Evolutionary conservation across 768 basidiomycete species (phyloP), one percentile per base, ranked within the genome.

Genomic region (Agaricus bisporus): DNA sequence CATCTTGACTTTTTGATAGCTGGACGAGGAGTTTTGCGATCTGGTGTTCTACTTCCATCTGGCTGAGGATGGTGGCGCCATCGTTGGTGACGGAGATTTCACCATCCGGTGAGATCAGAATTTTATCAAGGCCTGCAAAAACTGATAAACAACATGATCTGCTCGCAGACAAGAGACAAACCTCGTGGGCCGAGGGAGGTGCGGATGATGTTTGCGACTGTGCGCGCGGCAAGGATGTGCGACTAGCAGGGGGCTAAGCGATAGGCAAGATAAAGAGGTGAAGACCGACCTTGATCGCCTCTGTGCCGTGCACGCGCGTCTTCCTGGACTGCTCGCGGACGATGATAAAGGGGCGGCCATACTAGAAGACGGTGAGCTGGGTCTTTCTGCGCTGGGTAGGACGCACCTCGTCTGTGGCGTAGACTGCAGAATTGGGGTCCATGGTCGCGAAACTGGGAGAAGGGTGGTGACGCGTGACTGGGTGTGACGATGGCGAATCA

Each of bases 21-120:
- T 98, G 90, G 1, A 99, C 97, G 32, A 99, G 81, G 42, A 99
- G 81, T 72, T 97, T 99, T 56, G 97, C 97, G 64, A 99, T 95
- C 74, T 95, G 95, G 67, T 99, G 95, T 64, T 98, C 95, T 48
- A 98, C 95, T 69, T 97, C 92, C 94, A 99, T 98, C 75, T 98
- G 95, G 20, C 93, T 83, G 53, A 99, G 76, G 61, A 99, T 99
- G 20, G 97, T 99, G 5, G 97, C 97, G 47, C 97, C 97, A 70
- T 99, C 97, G 71, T 99, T 99, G 12, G 97, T 98, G 36, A 98
- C 95, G 29, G 95, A 98, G 64, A 99, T 98, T 63, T 99, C 97
- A 46, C 97, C 97, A 75, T 98, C 97, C 18, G 95, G 86, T 26
- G 91, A 92, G 60, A 94, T 92, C 61, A 94, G 80, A 63, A 94